Evolutionary conservation across 805 yeast genomes (phyloP), one percentile per base, ranked within the genome.

Genomic region (Candida ponderosae): DNA sequence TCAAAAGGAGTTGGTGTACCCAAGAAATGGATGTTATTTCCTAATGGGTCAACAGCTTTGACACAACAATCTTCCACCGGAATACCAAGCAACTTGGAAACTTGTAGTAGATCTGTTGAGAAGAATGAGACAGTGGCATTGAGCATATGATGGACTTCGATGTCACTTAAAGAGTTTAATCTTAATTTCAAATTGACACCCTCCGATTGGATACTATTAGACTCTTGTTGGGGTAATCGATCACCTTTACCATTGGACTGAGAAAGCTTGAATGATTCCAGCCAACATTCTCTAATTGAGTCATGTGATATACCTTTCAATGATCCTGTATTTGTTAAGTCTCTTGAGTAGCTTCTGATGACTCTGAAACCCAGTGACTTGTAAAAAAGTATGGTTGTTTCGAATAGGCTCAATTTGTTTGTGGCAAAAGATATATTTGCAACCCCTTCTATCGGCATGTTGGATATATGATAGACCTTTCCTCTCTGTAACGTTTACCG

Each of bases 221-320:
- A 40, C 42, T 65, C 70, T 59, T 72, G 76, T 30, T 63, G 59
- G 20, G 66, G 80, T 63, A 47, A 73, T 56, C 68, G 75, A 74
- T 44, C 78, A 39, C 88, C 89, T 66, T 46, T 66, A 42, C 57
- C 72, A 79, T 52, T 70, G 60, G 49, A 74, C 55, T 37, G 86
- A 65, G 61, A 75, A 70, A 54, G 61, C 17, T 84, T 86, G 55
- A 76, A 81, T 18, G 78, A 62, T 55, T 81, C 84, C 33, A 83
- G 54, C 94, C 94, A 83, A 21, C 74, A 58, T 57, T 83, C 94
- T 44, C 67, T 72, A 35, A 79, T 51, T 1, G 89, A 81, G 44
- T 81, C 86, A 39, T 64, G 66, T 8, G 86, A 72, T 33, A 82
- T 63, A 5, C 89, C 89, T 33, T 63, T 56, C 14, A 65, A 55